phyloP scores from a whole-genome alignment of 2,329 filamentous ascomycete species.

The Pochonia chlamydosporia region DNA sequence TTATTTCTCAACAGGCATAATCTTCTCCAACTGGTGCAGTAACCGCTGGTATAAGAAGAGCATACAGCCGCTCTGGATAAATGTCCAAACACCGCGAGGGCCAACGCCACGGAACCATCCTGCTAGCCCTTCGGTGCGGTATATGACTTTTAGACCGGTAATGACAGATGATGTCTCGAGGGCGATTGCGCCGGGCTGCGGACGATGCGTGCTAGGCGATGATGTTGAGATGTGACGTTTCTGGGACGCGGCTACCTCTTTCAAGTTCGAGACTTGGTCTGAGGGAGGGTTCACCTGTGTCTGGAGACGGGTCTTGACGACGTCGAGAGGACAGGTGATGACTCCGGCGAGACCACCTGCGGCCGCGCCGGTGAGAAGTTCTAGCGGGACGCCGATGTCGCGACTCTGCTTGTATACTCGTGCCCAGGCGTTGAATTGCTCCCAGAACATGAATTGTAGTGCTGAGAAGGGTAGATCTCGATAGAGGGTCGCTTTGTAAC shows the following conservation, averaged over 20 bases:
- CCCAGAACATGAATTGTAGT: constrained; percentile 96
- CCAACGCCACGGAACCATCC: constrained; percentile 96
- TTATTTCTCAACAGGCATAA: constrained; percentile 27
- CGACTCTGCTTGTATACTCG: constrained; percentile 70
- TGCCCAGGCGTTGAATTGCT: constrained; percentile 82
- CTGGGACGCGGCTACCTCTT: constrained; percentile 40
- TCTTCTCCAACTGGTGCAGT: constrained; percentile 65
- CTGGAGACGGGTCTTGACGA: constrained; percentile 94
- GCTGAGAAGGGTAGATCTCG: constrained; percentile 94
- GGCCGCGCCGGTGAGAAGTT: constrained; percentile 81
- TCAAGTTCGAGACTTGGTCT: constrained; percentile 18
- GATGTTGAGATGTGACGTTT: constrained; percentile 81
- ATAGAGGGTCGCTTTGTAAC: constrained; percentile 94
- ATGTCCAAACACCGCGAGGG: constrained; percentile 91
- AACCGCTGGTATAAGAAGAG: constrained; percentile 90
- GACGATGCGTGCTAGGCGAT: constrained; percentile 77
- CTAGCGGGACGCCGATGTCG: constrained; percentile 79
- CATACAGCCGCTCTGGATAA: constrained; percentile 95
- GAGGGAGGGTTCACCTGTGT: constrained; percentile 63
- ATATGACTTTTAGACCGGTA: constrained; percentile 79
- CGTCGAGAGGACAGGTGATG: constrained; percentile 91
- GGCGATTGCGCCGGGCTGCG: constrained; percentile 69
- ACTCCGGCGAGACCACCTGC: constrained; percentile 91
- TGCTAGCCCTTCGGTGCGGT: constrained; percentile 77
- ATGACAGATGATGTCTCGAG: constrained; percentile 88